These are phyloP conservation scores for Alternaria sp. DNA, from an alignment of 2,329 filamentous ascomycete genomes.

Conservation along the genomic window DNA sequence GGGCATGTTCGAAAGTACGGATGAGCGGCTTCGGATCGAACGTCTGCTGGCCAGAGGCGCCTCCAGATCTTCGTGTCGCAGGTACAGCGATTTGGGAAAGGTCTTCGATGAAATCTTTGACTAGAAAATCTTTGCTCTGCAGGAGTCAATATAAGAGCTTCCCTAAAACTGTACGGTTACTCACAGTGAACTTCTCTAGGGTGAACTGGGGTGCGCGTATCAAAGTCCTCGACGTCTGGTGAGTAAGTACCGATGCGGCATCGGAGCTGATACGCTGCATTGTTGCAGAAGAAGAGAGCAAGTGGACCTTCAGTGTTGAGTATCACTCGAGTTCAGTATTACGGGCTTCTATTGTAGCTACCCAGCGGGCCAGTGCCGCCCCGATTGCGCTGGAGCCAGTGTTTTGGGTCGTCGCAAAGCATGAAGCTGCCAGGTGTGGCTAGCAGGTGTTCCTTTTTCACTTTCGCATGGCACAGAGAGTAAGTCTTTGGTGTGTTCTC, in stretches of 20 bases:
- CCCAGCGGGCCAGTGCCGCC: slow-evolving; percentile 27
- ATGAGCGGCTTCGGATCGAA: slow-evolving; percentile 98
- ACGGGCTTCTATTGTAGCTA: slow-evolving; percentile 21
- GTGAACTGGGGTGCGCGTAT: slow-evolving; percentile 73
- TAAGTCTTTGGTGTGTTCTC: not conserved
- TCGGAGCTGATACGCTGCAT: slow-evolving; percentile 53
- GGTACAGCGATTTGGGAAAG: slow-evolving; percentile 86
- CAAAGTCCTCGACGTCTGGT: slow-evolving; percentile 51
- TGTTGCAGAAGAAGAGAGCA: slow-evolving; percentile 5
- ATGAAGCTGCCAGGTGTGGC: slow-evolving; percentile 14
- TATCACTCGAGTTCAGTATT: slow-evolving; percentile 13
- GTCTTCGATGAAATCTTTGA: slow-evolving; percentile 95
- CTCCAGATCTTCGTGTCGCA: slow-evolving; percentile 79
- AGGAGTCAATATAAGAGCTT: slow-evolving; percentile 19
- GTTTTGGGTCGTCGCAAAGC: slow-evolving; percentile 25
- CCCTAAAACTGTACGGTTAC: slow-evolving; percentile 9
- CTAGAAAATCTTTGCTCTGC: slow-evolving; percentile 80
- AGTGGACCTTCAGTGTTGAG: slow-evolving; percentile 2
- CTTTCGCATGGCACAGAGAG: not conserved
- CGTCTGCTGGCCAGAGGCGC: slow-evolving; percentile 53
- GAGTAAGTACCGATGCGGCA: slow-evolving; percentile 54
- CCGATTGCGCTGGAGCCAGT: slow-evolving; percentile 19
- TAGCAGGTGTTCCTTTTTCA: not conserved
- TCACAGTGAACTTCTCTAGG: slow-evolving; percentile 73
- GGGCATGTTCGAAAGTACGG: slow-evolving; percentile 83